A percentile compares a stretch with the other conserved stretches of the same genome.
phyloP scores from a whole-genome alignment of 2,329 filamentous ascomycete genomes.

The Ceratocystis colombiana region DNA sequence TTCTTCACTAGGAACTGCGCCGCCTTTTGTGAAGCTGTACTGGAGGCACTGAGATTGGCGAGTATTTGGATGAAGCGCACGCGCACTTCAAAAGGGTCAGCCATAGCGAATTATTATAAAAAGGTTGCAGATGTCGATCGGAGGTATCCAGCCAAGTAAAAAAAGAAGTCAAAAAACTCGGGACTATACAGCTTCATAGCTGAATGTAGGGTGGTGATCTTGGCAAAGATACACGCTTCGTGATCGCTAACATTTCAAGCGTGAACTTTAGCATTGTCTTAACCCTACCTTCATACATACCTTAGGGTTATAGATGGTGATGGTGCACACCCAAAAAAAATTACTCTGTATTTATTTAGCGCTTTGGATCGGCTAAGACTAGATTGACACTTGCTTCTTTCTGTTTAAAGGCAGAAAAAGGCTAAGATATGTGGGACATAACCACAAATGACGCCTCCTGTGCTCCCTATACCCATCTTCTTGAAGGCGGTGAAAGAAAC shows the following conservation, averaged over 20 bases:
- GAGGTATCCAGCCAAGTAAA: not conserved
- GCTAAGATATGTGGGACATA: not conserved
- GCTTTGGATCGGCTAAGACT: constrained; percentile 17
- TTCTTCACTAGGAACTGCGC: constrained; percentile 92
- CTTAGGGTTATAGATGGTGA: constrained; percentile 1
- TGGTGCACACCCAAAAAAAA: not conserved
- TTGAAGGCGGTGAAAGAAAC: constrained; percentile 21
- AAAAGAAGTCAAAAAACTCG: not conserved
- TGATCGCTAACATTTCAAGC: not conserved
- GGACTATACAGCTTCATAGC: not conserved
- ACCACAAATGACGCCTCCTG: not conserved
- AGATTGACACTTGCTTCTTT: not conserved
- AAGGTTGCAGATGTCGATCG: not conserved
- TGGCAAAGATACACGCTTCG: no score
- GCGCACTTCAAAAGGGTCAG: constrained; percentile 93
- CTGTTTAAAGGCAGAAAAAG: no score
- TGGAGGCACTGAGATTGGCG: constrained; percentile 81
- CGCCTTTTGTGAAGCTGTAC: constrained; percentile 80
- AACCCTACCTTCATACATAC: not conserved
- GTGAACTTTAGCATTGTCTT: not conserved
- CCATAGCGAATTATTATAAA: constrained; percentile 35
- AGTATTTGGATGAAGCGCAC: constrained; percentile 91
- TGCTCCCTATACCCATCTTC: not conserved
- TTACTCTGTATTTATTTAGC: not conserved
- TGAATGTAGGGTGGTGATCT: not conserved